Base-by-base conservation (phyloP, 345 rosid genomes). In the Bruguiera gymnorhiza region DNA sequence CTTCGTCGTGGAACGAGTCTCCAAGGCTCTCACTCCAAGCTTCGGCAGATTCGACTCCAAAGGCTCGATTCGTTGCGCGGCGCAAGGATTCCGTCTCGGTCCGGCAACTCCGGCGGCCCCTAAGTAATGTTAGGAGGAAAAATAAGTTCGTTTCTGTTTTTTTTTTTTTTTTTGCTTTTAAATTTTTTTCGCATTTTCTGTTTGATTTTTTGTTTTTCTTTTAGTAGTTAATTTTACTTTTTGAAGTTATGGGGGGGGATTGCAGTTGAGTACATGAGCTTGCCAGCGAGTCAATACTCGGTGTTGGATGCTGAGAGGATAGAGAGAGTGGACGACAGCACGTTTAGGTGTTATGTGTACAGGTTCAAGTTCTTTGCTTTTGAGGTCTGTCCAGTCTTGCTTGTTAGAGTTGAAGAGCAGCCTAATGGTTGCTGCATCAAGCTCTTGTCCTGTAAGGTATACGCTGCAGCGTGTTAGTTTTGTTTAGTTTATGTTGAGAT, bases 231-330 rank as follows among this genome's bases (percentile, higher is more conserved):
- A 43, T 2, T 39, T 39, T 10, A 39, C 46, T 39, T 39, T 39
- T 9, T 10, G 2, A 39, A 39, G 46, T 39, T 39, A 10, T 39
- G 46, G 46, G 46, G 46, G 39, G 59, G 26, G 50, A 56, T 58
- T 79, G 73, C 81, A 94, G 97, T 72, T 69, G 96, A 91, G 79
- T 91, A 94, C 76, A 94, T 91, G 96, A 89, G 96, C 81, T 84
- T 91, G 86, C 98, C 97, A 10, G 96, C 97, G 31, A 91, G 98
- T 78, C 97, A 91, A 68, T 94, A 89, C 90, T 94, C 98, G 37
- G 97, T 94, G 76, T 79, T 94, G 84, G 98, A 94, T 65, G 98
- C 97, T 3, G 96, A 94, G 86, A 91, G 97, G 86, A 91, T 94
- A 48, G 96, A 91, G 88, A 87, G 97, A 66, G 84, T 94, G 50